These are phyloP conservation scores for Graphium sp. DNA, from an alignment of 2,329 filamentous ascomycete species.

Conservation along the genomic window DNA sequence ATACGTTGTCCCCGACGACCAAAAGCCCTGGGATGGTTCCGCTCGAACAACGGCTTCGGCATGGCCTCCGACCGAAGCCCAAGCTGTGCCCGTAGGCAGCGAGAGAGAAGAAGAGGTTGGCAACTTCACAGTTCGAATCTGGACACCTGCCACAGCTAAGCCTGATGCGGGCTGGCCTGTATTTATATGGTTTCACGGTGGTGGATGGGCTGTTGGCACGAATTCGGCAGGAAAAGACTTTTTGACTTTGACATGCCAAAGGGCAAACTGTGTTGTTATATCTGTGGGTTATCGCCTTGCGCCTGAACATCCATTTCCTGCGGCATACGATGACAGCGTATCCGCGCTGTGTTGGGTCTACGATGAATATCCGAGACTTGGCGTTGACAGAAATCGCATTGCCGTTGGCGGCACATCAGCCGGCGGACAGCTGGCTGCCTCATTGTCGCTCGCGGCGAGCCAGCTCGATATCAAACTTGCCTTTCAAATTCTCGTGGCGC, in stretches of 20 bases:
- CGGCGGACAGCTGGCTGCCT: conserved; percentile 9
- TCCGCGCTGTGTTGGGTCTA: conserved; percentile 14
- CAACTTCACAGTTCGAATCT: conserved; percentile 14
- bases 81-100: conserved; percentile 11
- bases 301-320: conserved; percentile 17
- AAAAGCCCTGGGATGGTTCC: conserved; percentile 14
- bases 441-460: conserved; percentile 5
- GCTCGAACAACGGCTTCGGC: conserved; percentile 10
- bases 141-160: conserved; percentile 11
- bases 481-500: conserved; percentile 14
- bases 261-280: conserved; percentile 13
- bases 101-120: conserved; percentile 11
- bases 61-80: conserved; percentile 11
- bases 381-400: conserved; percentile 11
- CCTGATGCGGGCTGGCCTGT: conserved; percentile 15
- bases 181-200: conserved; percentile 21
- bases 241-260: conserved; percentile 14
- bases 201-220: conserved; percentile 19
- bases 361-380: conserved; percentile 7
- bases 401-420: conserved; percentile 15
- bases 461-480: too few species aligned
- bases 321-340: conserved; percentile 15
- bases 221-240: conserved; percentile 16
- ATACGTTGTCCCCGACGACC: conserved; percentile 16
- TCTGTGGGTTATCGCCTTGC: conserved; percentile 17